Evolutionary conservation across 306 rosid genomes (phyloP).

Genomic region (Fragaria iinumae): DNA sequence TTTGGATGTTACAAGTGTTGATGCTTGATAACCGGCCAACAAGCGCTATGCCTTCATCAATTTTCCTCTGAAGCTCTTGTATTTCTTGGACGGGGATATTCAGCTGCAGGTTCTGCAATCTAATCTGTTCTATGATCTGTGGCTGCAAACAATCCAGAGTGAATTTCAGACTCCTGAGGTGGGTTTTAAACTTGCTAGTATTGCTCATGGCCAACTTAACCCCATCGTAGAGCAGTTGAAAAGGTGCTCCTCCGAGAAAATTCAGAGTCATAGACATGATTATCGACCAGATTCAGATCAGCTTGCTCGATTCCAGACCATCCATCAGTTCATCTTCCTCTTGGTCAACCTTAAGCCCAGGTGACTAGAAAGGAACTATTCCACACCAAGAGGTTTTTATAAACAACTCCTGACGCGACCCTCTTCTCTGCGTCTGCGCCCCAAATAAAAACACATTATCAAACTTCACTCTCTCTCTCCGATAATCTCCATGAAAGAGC

Average conservation of each 20-base stretch:
- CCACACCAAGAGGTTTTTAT: too few species aligned
- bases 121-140: not conserved
- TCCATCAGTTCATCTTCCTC: not conserved
- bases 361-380: too few species aligned
- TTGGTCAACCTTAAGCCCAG: too few species aligned
- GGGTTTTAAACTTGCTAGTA: not conserved
- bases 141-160: not conserved
- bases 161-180: slow-evolving; percentile 1
- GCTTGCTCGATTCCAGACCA: not conserved
- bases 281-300: not conserved
- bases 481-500: too few species aligned
- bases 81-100: not conserved
- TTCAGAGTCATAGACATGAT: not conserved
- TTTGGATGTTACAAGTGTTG: not conserved
- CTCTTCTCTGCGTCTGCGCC: too few species aligned
- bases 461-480: too few species aligned
- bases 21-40: not conserved
- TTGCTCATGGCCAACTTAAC: not conserved
- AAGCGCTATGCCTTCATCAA: slow-evolving; percentile 3
- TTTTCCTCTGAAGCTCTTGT: not conserved
- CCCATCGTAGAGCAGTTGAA: slow-evolving; percentile 1
- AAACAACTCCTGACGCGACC: too few species aligned
- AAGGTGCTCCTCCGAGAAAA: slow-evolving; percentile 13
- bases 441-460: too few species aligned
- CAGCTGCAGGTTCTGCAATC: not conserved